Conservation (phyloP, 768 basidiomycete species). For the Termitomyces sp. region DNA sequence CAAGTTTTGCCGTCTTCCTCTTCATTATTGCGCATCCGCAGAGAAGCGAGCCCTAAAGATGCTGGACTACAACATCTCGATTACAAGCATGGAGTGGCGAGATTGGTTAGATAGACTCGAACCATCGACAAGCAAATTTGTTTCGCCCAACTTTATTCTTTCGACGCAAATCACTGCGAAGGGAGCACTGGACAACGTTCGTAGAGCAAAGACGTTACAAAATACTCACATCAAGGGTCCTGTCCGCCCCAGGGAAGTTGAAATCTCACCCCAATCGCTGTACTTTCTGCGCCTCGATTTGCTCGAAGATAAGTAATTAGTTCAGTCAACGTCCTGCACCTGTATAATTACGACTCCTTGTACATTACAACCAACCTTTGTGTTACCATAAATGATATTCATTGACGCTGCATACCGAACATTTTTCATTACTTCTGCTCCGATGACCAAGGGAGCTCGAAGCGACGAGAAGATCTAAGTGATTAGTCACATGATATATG, state of each 20-base stretch:
- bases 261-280: background rate
- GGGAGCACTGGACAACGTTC: constrained; percentile 1
- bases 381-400: too few relatives aligned
- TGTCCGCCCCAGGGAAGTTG: background rate
- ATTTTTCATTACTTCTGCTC: too few relatives aligned
- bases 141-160: background rate
- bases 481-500: background rate
- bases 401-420: too few relatives aligned
- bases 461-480: background rate
- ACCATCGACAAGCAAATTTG: constrained; percentile 3
- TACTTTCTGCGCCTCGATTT: background rate
- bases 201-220: background rate
- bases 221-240: background rate
- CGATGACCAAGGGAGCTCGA: background rate
- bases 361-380: too few relatives aligned
- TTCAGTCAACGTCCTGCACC: background rate
- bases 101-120: constrained; percentile 9
- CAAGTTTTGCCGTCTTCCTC: constrained; percentile 10
- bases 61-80: constrained; percentile 13
- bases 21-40: background rate
- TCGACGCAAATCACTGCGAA: background rate
- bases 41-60: constrained; percentile 11
- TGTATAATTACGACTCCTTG: background rate
- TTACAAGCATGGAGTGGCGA: constrained; percentile 11
- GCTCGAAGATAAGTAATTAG: background rate